A percentile compares a stretch with the other conserved stretches of the same genome.
Conservation (phyloP, 257 asterid genomes). For the Rehmannia glutinosa region DNA sequence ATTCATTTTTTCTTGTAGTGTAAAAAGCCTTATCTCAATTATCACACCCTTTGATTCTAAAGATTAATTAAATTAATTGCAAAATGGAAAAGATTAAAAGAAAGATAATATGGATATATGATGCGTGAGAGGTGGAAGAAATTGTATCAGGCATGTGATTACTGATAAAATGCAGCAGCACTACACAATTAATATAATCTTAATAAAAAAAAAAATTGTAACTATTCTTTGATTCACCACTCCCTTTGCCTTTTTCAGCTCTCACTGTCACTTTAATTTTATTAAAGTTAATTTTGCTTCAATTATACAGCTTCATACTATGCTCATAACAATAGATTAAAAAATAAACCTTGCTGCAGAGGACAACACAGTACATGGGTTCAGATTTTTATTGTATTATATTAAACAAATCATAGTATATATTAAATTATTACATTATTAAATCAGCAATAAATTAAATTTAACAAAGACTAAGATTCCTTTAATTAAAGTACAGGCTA, state of each 20-base stretch:
- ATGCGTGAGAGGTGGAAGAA: constrained; percentile 19
- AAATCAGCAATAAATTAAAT: constrained; percentile 5
- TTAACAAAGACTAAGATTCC: constrained; percentile 21
- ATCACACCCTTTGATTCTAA: too few relatives aligned
- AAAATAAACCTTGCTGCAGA: constrained; percentile 25
- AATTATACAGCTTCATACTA: constrained; percentile 3
- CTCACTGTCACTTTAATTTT: constrained; percentile 1
- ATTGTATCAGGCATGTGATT: constrained; percentile 45
- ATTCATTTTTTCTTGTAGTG: too few relatives aligned
- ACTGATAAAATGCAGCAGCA: constrained; percentile 32
- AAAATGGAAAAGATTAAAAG: too few relatives aligned
- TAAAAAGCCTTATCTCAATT: too few relatives aligned
- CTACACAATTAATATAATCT: constrained; percentile 20
- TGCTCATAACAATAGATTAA: constrained; percentile 4
- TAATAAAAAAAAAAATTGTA: constrained; percentile 2
- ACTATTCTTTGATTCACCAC: constrained; percentile 21
- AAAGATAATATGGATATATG: neutral
- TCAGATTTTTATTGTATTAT: constrained; percentile 11
- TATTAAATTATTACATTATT: neutral
- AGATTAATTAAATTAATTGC: too few relatives aligned
- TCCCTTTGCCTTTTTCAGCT: constrained; percentile 14
- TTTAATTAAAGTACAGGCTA: constrained; percentile 22
- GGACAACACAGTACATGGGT: constrained; percentile 27
- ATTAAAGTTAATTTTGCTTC: neutral
- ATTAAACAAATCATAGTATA: neutral